Evolutionary conservation across 805 yeast species (phyloP), one percentile per base, ranked within the genome.

Genomic region (Candida ortonii): DNA sequence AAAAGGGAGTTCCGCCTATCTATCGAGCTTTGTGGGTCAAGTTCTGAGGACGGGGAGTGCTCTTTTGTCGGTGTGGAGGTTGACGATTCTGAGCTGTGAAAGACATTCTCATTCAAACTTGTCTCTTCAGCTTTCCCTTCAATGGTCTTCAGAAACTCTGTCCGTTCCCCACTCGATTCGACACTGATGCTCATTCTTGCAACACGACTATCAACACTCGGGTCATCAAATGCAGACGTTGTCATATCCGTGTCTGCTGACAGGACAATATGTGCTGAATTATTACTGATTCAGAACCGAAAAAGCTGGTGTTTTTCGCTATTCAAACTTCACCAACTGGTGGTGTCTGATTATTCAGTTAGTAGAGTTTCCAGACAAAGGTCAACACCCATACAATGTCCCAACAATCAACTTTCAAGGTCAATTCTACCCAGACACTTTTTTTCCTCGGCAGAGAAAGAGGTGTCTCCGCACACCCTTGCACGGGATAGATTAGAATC

Each of bases 141-240:
- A 8, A 48, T 18, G 12, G 39, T 22, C 12, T 29, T 33, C 20
- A 51, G 28, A 23, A 51, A 47, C 12, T 36, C 45, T 6, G 34
- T 33, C 24, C 48, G 38, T 16, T 47, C 55, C 6, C 32, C 31
- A 13, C 16, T 30, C 3, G 44, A 29, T 2, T 39, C 40, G 7
- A 51, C 50, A 15, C 57, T 46, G 19, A 53, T 52, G 36, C 62
- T 57, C 28, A 61, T 33, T 22, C 61, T 36, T 3, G 55, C 59
- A 11, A 55, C 62, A 13, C 51, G 46, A 9, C 39, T 40, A 33
- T 51, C 50, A 34, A 53, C 33, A 18, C 33, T 39, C 13, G 38
- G 16, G 3, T 46, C 46, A 23, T 49, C 52, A 25, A 34, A 17
- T 22, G 28, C 16, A 5, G 34, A 22, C 12, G 31, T 23, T 8